Percentiles rank a stretch among this genome's conserved stretches.
Conservation (phyloP, 345 rosid species). For the Moricandia arvensis region DNA sequence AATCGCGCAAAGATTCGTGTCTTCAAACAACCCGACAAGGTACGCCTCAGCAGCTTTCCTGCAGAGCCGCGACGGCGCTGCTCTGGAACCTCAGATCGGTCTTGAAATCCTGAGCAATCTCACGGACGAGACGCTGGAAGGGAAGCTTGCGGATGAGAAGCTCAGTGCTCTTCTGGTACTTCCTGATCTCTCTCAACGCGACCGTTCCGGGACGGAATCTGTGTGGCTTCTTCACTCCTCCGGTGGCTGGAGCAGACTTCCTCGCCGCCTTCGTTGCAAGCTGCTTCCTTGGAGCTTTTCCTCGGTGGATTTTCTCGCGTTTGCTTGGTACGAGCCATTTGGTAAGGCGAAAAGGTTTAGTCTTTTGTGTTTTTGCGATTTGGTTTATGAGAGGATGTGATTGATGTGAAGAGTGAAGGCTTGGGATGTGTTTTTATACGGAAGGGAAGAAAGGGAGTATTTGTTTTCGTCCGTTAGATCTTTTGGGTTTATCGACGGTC, state of each 20-base stretch:
- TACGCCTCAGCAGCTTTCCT: constrained; percentile 58
- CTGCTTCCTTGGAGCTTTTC: constrained; percentile 58
- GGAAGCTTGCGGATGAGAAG: constrained; percentile 56
- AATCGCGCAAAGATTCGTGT: constrained; percentile 53
- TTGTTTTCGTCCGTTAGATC: background rate
- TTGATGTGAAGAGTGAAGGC: background rate
- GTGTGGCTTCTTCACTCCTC: constrained; percentile 62
- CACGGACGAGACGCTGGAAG: constrained; percentile 55
- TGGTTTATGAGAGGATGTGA: background rate
- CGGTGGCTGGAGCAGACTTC: constrained; percentile 58
- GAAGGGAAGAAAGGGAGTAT: background rate
- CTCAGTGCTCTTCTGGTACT: constrained; percentile 57
- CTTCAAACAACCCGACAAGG: constrained; percentile 53
- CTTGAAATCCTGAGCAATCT: constrained; percentile 62
- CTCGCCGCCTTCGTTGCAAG: constrained; percentile 55
- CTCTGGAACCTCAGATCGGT: constrained; percentile 63
- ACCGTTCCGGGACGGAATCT: constrained; percentile 59
- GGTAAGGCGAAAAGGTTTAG: background rate
- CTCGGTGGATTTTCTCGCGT: constrained; percentile 58
- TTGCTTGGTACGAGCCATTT: constrained; percentile 62
- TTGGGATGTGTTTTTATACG: constrained; percentile 9
- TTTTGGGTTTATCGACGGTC: background rate
- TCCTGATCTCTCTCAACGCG: constrained; percentile 52
- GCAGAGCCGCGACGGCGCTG: constrained; percentile 54
- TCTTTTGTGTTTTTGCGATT: background rate